Percentiles rank a stretch among this genome's conserved stretches.
Evolutionary conservation across 2,329 filamentous ascomycete species (phyloP).

Genomic region (Tolypocladium endophyticum): DNA sequence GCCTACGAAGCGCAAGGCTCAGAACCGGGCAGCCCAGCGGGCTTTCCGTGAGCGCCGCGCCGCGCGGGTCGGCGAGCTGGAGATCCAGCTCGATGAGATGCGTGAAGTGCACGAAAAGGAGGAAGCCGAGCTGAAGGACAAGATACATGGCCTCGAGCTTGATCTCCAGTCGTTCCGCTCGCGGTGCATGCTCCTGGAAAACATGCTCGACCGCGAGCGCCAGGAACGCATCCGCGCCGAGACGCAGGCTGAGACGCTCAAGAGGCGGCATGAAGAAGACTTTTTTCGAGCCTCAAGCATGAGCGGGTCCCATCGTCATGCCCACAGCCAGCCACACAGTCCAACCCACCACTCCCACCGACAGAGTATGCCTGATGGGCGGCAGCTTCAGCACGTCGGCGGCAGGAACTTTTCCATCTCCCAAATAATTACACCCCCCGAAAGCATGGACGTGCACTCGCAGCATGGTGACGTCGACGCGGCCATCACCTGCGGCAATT

Average conservation of each 20-base stretch:
- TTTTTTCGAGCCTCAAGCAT: conserved; percentile 16
- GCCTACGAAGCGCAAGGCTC: conserved; percentile 84
- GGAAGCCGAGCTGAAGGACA: conserved; percentile 46
- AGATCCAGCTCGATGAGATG: conserved; percentile 54
- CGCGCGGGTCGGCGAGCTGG: conserved; percentile 68
- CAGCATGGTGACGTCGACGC: conserved; percentile 18
- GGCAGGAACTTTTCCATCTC: conserved; percentile 42
- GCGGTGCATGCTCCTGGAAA: conserved; percentile 52
- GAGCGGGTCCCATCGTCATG: conserved; percentile 13
- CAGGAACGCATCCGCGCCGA: conserved; percentile 34
- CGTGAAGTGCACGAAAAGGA: conserved; percentile 46
- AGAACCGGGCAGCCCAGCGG: conserved; percentile 85
- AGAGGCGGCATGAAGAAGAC: conserved; percentile 18
- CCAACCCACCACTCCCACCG: conserved; percentile 14
- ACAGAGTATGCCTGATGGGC: conserved; percentile 16
- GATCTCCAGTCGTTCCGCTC: conserved; percentile 57
- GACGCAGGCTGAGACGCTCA: conserved; percentile 25
- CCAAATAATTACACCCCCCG: conserved; percentile 45
- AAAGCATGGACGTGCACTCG: conserved; percentile 22
- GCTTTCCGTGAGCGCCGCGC: conserved; percentile 83
- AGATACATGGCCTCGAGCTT: conserved; percentile 47
- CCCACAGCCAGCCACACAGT: conserved; percentile 16
- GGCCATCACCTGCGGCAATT: conserved; percentile 43
- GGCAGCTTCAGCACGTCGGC: conserved; percentile 11
- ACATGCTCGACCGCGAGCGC: conserved; percentile 49